Evolutionary conservation across 2,329 filamentous ascomycete genomes (phyloP), one percentile per base, ranked within the genome.

Genomic region (Myriosclerotinia curreyana): DNA sequence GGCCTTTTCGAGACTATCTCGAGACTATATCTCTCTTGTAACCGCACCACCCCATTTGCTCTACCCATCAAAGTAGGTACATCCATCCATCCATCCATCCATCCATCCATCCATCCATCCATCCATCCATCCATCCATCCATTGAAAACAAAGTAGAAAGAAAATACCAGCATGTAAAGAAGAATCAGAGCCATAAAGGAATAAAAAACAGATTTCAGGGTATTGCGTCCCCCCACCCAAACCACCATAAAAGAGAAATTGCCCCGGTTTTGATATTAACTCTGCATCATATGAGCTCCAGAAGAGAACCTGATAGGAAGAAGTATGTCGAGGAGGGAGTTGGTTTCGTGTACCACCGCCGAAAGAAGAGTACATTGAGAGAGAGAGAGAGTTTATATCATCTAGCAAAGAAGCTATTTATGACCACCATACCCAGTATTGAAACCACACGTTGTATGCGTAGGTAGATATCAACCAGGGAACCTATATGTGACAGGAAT

Each of bases 391-490:
- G n/a, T 20, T 15, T 15, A 5, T 12, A 14, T 17, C 36, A 40
- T 54, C n/a, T 25, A 54, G 36, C 22, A 40, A 12, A 42, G 51
- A 42, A 20, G 36, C 5, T 20, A 42, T 42, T 20, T 12, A 31
- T 31, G 28, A 31, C 28, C 28, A 3, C 28, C 28, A 31, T 31
- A 31, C 28, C 28, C 28, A 31, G 20, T 28, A 31, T 44, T 31
- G 20, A 56, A 15, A 25, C 25, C 44, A 46, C 20, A 46, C 11
- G 3, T 44, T 7, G 3, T 28, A 17, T 5, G 14, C 15, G 25
- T 28, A 22, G 11, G n/a, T 25, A 42, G 15, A 36, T 36, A 54
- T 62, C 38, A 62, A 25, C 59, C 59, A 44, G 49, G 59, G 25
- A 44, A 62, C 34, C 34, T 25, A 20, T 46, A 62, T 22, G 59